These are phyloP conservation scores for Leucocoprinus leucothites DNA, from an alignment of 768 basidiomycete species.

Conservation along the genomic window DNA sequence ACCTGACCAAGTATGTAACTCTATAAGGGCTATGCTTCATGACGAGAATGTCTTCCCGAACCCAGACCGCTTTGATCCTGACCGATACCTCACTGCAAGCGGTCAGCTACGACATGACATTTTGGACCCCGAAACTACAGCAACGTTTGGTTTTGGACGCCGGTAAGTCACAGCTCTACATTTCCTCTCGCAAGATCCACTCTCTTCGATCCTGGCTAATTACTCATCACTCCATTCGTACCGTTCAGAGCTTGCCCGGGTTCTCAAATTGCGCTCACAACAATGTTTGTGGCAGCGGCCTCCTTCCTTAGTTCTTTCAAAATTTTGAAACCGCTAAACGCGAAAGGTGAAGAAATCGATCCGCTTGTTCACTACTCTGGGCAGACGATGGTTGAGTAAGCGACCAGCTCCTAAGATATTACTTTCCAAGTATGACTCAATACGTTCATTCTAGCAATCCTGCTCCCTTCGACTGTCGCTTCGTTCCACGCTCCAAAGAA, in stretches of 20 bases:
- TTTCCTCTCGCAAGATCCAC: too few relatives aligned
- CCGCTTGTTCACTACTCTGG: slow-evolving; percentile 7
- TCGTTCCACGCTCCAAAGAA: neutral
- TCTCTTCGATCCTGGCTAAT: too few relatives aligned
- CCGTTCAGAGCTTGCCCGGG: slow-evolving; percentile 23
- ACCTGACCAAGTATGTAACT: neutral
- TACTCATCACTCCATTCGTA: neutral
- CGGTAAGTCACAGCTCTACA: slow-evolving; percentile 10
- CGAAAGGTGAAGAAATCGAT: slow-evolving; percentile 16
- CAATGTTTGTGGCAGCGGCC: slow-evolving; percentile 18
- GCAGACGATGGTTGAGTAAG: slow-evolving; percentile 8
- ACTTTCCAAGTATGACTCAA: neutral
- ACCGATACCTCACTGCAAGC: slow-evolving; percentile 20
- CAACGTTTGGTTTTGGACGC: slow-evolving; percentile 23
- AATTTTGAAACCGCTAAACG: slow-evolving; percentile 17
- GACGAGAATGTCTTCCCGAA: slow-evolving; percentile 21
- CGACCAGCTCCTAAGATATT: neutral
- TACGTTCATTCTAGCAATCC: neutral
- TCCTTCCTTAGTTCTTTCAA: slow-evolving; percentile 19
- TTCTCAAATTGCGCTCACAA: slow-evolving; percentile 18
- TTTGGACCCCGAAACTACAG: slow-evolving; percentile 17
- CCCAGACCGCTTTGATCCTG: slow-evolving; percentile 23
- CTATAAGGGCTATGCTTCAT: slow-evolving; percentile 22
- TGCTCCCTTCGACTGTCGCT: neutral
- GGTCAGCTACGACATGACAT: slow-evolving; percentile 13